Evolutionary conservation across 139 green algal species (phyloP).

Genomic region (Tetradesmus obliquus): DNA sequence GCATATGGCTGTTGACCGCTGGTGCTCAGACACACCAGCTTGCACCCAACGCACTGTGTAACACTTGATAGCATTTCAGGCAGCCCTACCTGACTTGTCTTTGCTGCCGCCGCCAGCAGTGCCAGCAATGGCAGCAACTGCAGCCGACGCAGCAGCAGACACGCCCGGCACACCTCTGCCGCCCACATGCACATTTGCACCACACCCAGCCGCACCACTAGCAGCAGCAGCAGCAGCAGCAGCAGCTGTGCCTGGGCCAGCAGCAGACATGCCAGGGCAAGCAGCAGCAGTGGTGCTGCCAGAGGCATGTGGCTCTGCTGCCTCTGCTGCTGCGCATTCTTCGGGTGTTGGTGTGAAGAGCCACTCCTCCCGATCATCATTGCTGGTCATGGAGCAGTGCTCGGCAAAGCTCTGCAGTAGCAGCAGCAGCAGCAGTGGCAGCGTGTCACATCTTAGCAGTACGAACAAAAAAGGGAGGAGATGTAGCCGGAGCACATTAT

Average conservation of each 20-base stretch:
- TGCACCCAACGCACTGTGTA: no score
- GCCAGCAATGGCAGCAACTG: neutral
- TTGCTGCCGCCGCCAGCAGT: neutral
- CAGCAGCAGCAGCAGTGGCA: neutral
- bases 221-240: neutral
- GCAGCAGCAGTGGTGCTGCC: neutral
- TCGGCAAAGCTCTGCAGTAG: neutral
- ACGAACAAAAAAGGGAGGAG: neutral
- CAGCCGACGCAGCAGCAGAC: neutral
- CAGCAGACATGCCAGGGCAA: neutral
- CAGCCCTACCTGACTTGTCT: neutral
- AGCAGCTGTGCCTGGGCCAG: neutral
- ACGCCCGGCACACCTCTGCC: neutral
- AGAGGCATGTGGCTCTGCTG: neutral
- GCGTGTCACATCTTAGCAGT: neutral
- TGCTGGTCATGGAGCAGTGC: neutral
- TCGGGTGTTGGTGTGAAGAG: neutral
- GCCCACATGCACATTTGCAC: neutral
- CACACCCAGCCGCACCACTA: neutral
- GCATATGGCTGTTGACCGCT: no score
- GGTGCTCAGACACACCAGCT: no score
- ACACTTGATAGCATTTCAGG: no score
- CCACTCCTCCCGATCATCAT: neutral
- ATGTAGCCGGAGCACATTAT: neutral
- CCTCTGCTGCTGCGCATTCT: neutral